Conservation (phyloP, 2,329 filamentous ascomycete genomes). For the Talaromyces sp. region DNA sequence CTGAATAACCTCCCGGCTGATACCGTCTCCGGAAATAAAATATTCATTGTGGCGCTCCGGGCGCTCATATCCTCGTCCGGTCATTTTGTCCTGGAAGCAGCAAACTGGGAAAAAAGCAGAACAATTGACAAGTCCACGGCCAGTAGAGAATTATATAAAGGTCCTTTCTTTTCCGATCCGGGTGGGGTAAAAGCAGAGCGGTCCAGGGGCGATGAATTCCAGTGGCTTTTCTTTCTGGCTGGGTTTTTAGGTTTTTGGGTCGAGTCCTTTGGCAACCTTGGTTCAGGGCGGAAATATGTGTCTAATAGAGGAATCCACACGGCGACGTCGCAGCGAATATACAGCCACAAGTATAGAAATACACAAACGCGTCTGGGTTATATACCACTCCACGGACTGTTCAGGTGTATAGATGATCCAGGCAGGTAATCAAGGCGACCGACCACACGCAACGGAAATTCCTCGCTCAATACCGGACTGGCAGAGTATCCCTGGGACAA, state of each 20-base stretch:
- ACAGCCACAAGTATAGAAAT: background rate
- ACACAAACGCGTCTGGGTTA: background rate
- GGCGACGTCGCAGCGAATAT: background rate
- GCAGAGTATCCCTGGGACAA: constrained; percentile 1
- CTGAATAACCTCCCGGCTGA: constrained; percentile 77
- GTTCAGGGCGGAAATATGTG: background rate
- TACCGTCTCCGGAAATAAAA: constrained; percentile 73
- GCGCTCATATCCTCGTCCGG: constrained; percentile 26
- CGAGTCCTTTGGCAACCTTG: background rate
- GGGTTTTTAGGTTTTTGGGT: background rate
- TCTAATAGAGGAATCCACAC: background rate
- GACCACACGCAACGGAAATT: background rate
- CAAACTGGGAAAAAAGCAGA: constrained; percentile 8
- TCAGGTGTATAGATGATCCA: background rate
- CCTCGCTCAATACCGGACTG: background rate
- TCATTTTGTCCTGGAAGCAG: constrained; percentile 29
- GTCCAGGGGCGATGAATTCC: background rate
- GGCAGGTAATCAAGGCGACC: background rate
- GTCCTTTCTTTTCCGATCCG: background rate
- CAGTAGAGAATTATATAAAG: background rate
- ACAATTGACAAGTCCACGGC: constrained; percentile 3
- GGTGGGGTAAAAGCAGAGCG: background rate
- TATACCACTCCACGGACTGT: background rate
- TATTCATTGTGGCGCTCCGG: constrained; percentile 61
- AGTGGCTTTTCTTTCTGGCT: background rate